Conservation (phyloP, 768 basidiomycete species). For the Daedaleopsis nitida region DNA sequence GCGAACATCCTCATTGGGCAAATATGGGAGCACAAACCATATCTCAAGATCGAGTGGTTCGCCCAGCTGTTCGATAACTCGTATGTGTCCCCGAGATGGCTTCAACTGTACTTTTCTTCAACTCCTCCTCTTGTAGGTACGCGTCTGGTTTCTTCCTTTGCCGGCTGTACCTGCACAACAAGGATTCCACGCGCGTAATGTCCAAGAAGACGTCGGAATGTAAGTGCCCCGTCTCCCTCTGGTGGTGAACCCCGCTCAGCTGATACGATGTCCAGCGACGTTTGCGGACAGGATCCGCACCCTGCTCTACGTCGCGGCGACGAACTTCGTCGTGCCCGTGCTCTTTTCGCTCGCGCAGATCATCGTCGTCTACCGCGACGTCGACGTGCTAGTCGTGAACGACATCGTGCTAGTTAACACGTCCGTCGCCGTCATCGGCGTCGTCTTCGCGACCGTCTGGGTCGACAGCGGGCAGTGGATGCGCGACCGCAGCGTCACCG, state of each 20-base stretch:
- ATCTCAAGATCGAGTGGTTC: slow-evolving; percentile 36
- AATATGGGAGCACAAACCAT: slow-evolving; percentile 31
- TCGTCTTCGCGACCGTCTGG: slow-evolving; percentile 8
- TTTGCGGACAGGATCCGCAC: slow-evolving; percentile 29
- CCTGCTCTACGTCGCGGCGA: slow-evolving; percentile 37
- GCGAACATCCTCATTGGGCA: slow-evolving; percentile 9
- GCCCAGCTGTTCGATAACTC: slow-evolving; percentile 37
- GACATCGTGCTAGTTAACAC: slow-evolving; percentile 28
- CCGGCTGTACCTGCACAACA: slow-evolving; percentile 21
- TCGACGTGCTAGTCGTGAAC: slow-evolving; percentile 16
- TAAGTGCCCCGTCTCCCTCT: slow-evolving; percentile 1
- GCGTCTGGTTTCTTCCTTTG: slow-evolving; percentile 33
- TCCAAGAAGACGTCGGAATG: slow-evolving; percentile 11
- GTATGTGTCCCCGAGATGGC: slow-evolving; percentile 22
- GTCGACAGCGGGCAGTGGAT: slow-evolving; percentile 28
- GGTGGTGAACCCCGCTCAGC: too few relatives aligned
- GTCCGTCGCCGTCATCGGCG: slow-evolving; percentile 26
- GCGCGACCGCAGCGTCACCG: slow-evolving; percentile 4
- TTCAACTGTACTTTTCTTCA: too few relatives aligned
- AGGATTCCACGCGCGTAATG: slow-evolving; percentile 5
- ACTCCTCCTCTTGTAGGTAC: slow-evolving; percentile 29
- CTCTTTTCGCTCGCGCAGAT: slow-evolving; percentile 37
- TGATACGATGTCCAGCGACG: slow-evolving; percentile 25
- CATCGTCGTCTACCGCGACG: slow-evolving; percentile 32
- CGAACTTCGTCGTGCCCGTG: slow-evolving; percentile 42